Evolutionary conservation across 371 early-diverging fungal species (phyloP), one percentile per base, ranked within the genome.

Genomic region (Mortierella sp.): DNA sequence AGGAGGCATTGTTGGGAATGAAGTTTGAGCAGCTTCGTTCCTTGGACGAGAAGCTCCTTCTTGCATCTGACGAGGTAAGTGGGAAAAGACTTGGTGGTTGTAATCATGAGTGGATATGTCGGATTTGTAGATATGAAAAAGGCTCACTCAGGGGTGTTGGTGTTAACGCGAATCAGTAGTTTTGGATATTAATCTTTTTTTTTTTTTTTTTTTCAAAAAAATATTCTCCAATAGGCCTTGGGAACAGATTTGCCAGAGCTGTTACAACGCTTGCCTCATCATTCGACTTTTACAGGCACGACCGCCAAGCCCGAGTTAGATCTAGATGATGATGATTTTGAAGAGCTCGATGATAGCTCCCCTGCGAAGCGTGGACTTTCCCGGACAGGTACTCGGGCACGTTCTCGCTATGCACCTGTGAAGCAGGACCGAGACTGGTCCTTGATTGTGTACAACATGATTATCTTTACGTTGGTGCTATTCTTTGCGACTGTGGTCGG

Each of bases 11-110:
- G 23, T 28, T 60, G 14, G 76, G 71, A 19, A 71, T 75, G 75
- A 81, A 81, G 62, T 76, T 81, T 64, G 80, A 81, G 58, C 71
- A 81, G 61, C 81, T 81, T 73, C 64, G 80, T 21, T 66, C 68
- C 4, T 57, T 77, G 66, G 81, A 74, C 18, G 74, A 71, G 59
- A 81, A 70, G 57, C 51, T 73, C 29, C 53, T 81, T 7, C n/a
- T 68, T 45, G 74, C 81, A 12, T 69, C 74, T 21, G 81, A 81
- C 43, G 74, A 80, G 81, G 81, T 80, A 81, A 68, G 30, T 63
- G 47, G 25, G 21, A 44, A 66, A 21, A 62, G 25, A 52, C 7
- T 14, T 64, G 7, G 29, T 25, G 14, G 1, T 14, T 23, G 21
- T 50, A 4, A 14, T 50, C n/a, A n/a, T n/a, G n/a, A n/a, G n/a